phyloP scores from a whole-genome alignment of 1,284 basidiomycete genomes.

The Irpex sp. region DNA sequence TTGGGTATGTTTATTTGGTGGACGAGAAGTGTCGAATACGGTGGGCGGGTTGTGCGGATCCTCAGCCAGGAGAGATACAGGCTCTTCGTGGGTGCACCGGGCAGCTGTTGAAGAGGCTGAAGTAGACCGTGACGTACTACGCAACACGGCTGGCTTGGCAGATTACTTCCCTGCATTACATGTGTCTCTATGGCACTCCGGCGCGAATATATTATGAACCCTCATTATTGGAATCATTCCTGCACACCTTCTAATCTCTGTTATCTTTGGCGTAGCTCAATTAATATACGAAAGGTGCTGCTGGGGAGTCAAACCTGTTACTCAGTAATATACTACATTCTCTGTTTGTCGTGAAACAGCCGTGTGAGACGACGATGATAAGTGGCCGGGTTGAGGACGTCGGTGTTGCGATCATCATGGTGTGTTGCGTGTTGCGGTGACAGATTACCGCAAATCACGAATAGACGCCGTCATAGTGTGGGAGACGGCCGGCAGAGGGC shows the following conservation, averaged over 20 bases:
- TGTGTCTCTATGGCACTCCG: background rate
- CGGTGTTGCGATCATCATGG: background rate
- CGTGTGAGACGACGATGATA: too few species aligned
- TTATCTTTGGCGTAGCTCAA: too few species aligned
- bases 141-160: background rate
- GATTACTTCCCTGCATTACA: background rate
- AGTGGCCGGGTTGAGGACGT: background rate
- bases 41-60: constrained; percentile 91
- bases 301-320: too few species aligned
- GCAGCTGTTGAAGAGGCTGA: constrained; percentile 60
- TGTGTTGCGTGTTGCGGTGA: background rate
- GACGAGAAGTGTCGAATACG: constrained; percentile 84
- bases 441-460: background rate
- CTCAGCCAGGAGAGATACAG: constrained; percentile 69
- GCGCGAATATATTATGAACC: background rate
- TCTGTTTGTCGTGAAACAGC: too few species aligned
- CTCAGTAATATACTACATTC: too few species aligned
- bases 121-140: constrained; percentile 4
- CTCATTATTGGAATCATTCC: background rate
- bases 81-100: constrained; percentile 73
- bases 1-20: constrained; percentile 92
- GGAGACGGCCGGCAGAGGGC: background rate
- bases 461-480: background rate
- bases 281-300: too few species aligned
- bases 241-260: too few species aligned